These are phyloP conservation scores for Lolium rigidum DNA, from an alignment of 176 grass and related monocot genomes.

Conservation along the genomic window DNA sequence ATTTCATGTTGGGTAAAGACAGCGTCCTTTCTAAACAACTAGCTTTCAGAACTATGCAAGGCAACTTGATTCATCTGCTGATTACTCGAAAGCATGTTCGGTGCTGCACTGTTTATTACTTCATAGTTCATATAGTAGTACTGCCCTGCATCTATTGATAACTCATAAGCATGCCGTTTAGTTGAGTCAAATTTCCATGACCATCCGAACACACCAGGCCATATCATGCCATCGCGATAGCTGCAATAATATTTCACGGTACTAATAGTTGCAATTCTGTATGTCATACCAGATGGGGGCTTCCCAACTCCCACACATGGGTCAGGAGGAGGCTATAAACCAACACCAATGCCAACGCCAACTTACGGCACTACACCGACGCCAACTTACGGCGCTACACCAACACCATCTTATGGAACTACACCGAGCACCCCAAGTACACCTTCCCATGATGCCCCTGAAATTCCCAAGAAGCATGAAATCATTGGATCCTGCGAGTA, in stretches of 20 bases:
- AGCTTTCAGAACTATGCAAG: no score
- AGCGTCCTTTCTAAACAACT: no score
- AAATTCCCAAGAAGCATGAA: slow-evolving; percentile 54
- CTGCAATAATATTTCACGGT: neutral
- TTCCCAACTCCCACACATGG: slow-evolving; percentile 46
- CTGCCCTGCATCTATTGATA: neutral
- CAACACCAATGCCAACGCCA: slow-evolving; percentile 53
- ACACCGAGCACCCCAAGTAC: slow-evolving; percentile 60
- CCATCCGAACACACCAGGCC: no score
- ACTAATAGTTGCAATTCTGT: slow-evolving; percentile 19
- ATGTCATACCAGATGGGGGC: slow-evolving; percentile 39
- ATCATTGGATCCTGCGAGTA: slow-evolving; percentile 81
- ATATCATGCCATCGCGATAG: neutral
- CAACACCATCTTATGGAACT: slow-evolving; percentile 45
- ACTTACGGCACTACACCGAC: slow-evolving; percentile 34
- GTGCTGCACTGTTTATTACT: neutral
- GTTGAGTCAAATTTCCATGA: no score
- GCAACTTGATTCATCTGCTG: no score
- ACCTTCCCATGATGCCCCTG: slow-evolving; percentile 47
- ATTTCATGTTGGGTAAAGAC: no score
- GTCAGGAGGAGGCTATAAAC: slow-evolving; percentile 37
- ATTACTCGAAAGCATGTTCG: neutral
- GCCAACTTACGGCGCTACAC: slow-evolving; percentile 32
- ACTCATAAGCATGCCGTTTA: neutral
- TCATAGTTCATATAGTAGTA: neutral